phyloP scores from a whole-genome alignment of 306 rosid genomes.

The Castanospermum australe region DNA sequence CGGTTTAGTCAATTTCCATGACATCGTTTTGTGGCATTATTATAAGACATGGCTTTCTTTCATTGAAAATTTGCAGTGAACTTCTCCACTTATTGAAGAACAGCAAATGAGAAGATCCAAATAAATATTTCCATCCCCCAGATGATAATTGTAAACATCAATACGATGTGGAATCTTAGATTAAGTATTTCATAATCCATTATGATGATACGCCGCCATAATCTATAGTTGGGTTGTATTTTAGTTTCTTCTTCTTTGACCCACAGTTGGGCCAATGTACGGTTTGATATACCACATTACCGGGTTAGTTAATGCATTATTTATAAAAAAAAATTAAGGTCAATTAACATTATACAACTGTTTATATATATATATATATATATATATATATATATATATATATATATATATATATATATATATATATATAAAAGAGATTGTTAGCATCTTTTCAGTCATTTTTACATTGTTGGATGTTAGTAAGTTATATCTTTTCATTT shows the following conservation, averaged over 20 bases:
- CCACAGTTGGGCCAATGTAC: background rate
- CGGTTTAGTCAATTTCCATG: constrained; percentile 18
- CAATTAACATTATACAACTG: background rate
- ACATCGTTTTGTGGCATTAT: background rate
- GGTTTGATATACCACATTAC: background rate
- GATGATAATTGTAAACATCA: constrained; percentile 18
- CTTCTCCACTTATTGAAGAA: constrained; percentile 12
- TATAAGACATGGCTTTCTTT: background rate
- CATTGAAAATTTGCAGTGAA: background rate
- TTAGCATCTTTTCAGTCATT: no score
- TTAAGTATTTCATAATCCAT: background rate
- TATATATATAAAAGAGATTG: no score
- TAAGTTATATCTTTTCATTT: no score
- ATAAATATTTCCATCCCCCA: background rate
- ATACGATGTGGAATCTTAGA: background rate
- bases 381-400: no score
- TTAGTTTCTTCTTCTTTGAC: constrained; percentile 18
- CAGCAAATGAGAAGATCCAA: background rate
- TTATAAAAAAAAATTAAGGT: no score
- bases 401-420: no score
- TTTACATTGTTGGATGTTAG: no score
- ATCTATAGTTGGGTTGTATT: background rate
- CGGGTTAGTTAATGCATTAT: background rate
- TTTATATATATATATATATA: no score
- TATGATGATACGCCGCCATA: background rate